Percentiles rank a stretch among this genome's conserved stretches.
phyloP scores from a whole-genome alignment of 2,329 filamentous ascomycete species.

The Aspergillus sp. region DNA sequence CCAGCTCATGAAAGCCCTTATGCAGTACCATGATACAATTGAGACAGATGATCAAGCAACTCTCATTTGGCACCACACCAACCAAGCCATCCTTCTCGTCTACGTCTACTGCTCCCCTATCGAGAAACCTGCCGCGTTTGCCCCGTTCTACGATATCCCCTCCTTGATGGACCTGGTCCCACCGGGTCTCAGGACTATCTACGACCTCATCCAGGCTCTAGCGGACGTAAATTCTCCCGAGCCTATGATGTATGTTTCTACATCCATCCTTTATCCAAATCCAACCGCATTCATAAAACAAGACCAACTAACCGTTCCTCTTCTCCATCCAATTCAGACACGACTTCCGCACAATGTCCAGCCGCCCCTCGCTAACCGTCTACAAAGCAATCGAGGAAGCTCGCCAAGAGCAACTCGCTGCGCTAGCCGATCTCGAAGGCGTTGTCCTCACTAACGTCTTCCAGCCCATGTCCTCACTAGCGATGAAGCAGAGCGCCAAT shows the following conservation, averaged over 20 bases:
- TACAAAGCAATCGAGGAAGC: conserved; percentile 6
- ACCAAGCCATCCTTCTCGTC: conserved; percentile 8
- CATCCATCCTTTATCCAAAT: background rate
- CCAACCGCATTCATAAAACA: too few relatives aligned
- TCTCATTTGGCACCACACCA: conserved; percentile 11
- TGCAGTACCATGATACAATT: conserved; percentile 15
- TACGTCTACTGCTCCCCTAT: conserved; percentile 11
- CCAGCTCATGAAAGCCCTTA: conserved; percentile 10
- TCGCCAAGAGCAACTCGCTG: background rate
- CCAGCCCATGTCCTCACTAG: conserved; percentile 7
- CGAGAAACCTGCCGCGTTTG: conserved; percentile 6
- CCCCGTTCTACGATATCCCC: conserved; percentile 10
- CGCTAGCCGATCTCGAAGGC: conserved; percentile 4
- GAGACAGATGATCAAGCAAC: conserved; percentile 12
- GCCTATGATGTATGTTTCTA: background rate
- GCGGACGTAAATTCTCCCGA: background rate
- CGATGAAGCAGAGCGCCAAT: conserved; percentile 4
- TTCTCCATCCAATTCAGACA: background rate
- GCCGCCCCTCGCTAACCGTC: conserved; percentile 4
- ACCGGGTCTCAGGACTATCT: conserved; percentile 8
- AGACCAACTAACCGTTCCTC: background rate
- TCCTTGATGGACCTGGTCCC: conserved; percentile 5
- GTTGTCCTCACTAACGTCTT: background rate
- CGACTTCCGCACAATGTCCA: conserved; percentile 3
- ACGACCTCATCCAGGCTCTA: conserved; percentile 2